These are phyloP conservation scores for Fusarium domesticum DNA, from an alignment of 2,329 filamentous ascomycete species.

Conservation along the genomic window DNA sequence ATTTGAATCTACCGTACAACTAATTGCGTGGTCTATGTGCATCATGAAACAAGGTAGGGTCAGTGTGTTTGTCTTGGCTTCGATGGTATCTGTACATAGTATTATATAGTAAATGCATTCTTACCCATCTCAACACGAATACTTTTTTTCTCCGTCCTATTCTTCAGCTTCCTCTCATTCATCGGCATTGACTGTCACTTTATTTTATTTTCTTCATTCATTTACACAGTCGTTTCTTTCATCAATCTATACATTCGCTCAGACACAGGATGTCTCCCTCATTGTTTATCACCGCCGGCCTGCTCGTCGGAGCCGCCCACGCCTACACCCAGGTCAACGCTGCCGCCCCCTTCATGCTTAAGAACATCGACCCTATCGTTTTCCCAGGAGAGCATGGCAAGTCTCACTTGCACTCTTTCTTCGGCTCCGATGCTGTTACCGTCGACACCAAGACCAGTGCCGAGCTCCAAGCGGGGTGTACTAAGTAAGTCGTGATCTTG, in stretches of 20 bases:
- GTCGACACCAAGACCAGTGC: conserved; percentile 29
- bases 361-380: conserved; percentile 36
- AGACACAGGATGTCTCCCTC: conserved; percentile 20
- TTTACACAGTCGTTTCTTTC: conserved; percentile 4
- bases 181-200: conserved; percentile 19
- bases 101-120: background rate
- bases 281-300: conserved; percentile 14
- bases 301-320: conserved; percentile 16
- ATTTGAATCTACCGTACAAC: too few species aligned
- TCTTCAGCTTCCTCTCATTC: conserved; percentile 9
- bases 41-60: background rate
- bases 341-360: conserved; percentile 30
- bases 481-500: too few species aligned
- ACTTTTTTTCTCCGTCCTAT: background rate
- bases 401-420: conserved; percentile 37
- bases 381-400: conserved; percentile 31
- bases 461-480: conserved; percentile 42
- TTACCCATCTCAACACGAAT: background rate
- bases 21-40: background rate
- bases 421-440: conserved; percentile 34
- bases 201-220: conserved; percentile 3
- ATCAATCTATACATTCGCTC: conserved; percentile 2
- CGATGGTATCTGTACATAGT: background rate
- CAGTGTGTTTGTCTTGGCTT: too few species aligned
- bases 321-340: conserved; percentile 22